phyloP scores from a whole-genome alignment of 208 protist genomes.

The Angomonas ambiguus region DNA sequence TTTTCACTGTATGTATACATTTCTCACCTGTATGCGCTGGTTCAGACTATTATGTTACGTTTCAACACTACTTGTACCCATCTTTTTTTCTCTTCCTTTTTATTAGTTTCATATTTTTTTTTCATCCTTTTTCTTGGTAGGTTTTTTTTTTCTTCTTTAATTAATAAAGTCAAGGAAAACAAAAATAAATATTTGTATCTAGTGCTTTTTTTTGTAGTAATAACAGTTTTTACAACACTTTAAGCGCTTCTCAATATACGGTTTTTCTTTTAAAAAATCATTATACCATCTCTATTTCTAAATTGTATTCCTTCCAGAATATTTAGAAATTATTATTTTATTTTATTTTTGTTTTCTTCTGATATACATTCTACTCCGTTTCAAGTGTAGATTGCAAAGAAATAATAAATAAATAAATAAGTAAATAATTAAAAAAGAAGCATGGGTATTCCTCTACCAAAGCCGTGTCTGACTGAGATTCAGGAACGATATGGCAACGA shows the following conservation, averaged over 20 bases:
- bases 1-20: too few relatives aligned
- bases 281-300: background rate
- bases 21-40: too few relatives aligned
- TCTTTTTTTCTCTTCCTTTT: slow-evolving; percentile 10
- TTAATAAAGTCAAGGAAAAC: too few relatives aligned
- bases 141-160: background rate
- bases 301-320: background rate
- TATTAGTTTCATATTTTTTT: background rate
- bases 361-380: background rate
- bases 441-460: slow-evolving; percentile 90
- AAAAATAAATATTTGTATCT: too few relatives aligned
- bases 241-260: too few relatives aligned
- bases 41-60: too few relatives aligned
- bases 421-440: background rate
- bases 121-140: background rate
- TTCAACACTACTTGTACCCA: too few relatives aligned
- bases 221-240: too few relatives aligned
- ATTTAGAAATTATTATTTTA: background rate
- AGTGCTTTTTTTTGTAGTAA: background rate
- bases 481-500: slow-evolving; percentile 84
- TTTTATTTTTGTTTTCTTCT: background rate
- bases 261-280: background rate
- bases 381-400: slow-evolving; percentile 1
- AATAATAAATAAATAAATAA: slow-evolving; percentile 4
- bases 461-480: slow-evolving; percentile 85